Evolutionary conservation across 148 eudicot species (phyloP), one percentile per base, ranked within the genome.

Genomic region (Mesembryanthemum crystallinum): DNA sequence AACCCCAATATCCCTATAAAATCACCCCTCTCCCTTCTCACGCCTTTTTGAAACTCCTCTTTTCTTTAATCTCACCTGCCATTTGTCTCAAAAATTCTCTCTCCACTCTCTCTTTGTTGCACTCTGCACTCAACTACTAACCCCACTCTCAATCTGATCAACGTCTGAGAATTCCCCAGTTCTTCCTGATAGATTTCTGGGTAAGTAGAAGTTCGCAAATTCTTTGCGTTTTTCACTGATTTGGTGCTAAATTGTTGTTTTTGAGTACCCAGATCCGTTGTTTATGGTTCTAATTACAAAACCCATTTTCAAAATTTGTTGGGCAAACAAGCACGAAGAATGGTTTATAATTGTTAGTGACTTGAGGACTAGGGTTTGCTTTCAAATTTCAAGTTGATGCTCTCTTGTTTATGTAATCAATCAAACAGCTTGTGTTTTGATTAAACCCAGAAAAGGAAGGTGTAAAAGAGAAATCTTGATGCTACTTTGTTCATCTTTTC

Each of bases 201-300:
- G 82, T 80, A 75, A 75, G 82, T 70, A n/a, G n/a, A n/a, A n/a
- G n/a, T n/a, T n/a, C n/a, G n/a, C 14, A 45, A 29, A n/a, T 1
- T 55, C 43, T 57, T 3, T 28, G 17, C 1, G 54, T 13, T 7
- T 3, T 30, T 2, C 0, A 24, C 18, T 3, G n/a, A 3, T 39
- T 60, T 27, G 14, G 0, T 21, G 28, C 2, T 62, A 18, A 43
- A 39, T 73, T 35, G 35, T 21, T 8, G 20, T 37, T 54, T 24
- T 0, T 72, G 25, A 28, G 1, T 51, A 32, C 30, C 8, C 11
- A 24, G 29, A 45, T 69, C 8, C 5, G 23, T 25, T 49, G 23
- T 28, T 47, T n/a, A 21, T 43, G 33, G 33, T 68, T 17, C 2
- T 33, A 68, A 69, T 43, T 64, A 17, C 20, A 64, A 32, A 25